Percentiles rank a stretch among this genome's conserved stretches.
Evolutionary conservation across 1,284 basidiomycete species (phyloP).

Genomic region (Porogramme epimiltina): DNA sequence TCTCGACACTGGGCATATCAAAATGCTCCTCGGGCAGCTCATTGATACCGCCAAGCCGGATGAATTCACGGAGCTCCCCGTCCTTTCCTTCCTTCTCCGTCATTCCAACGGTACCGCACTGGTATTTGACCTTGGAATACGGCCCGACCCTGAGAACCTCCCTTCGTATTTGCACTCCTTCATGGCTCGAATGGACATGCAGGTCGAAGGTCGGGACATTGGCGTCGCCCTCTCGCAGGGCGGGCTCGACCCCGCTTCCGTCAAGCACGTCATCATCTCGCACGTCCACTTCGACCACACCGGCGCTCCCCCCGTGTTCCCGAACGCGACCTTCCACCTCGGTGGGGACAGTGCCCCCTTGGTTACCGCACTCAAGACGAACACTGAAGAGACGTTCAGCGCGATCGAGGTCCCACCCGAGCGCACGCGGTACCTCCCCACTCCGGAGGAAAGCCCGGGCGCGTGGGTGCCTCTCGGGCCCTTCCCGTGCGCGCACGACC

Average conservation of each 20-base stretch:
- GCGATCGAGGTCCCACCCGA: constrained; percentile 42
- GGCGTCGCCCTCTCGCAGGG: constrained; percentile 43
- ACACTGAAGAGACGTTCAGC: constrained; percentile 33
- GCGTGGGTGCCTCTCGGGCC: constrained; percentile 40
- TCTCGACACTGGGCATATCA: constrained; percentile 46
- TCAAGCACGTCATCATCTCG: constrained; percentile 18
- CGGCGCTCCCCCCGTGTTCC: constrained; percentile 32
- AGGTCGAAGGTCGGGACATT: constrained; percentile 20
- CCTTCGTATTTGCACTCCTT: constrained; percentile 25
- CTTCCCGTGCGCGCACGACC: constrained; percentile 53
- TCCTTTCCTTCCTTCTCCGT: constrained; percentile 49
- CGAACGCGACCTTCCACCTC: constrained; percentile 29
- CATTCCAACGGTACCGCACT: constrained; percentile 39
- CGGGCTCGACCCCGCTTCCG: constrained; percentile 35
- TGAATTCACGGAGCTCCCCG: constrained; percentile 33
- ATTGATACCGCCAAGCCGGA: constrained; percentile 35
- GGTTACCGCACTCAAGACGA: constrained; percentile 37
- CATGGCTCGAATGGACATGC: neutral
- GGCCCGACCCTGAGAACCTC: constrained; percentile 44
- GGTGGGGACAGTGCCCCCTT: constrained; percentile 38
- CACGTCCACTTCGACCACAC: constrained; percentile 40
- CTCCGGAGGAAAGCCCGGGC: neutral
- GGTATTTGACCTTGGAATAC: constrained; percentile 51
- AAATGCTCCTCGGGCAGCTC: constrained; percentile 38
- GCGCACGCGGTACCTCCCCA: constrained; percentile 38